Percentiles rank a stretch among this genome's conserved stretches.
Evolutionary conservation across 345 rosid genomes (phyloP).

Genomic region (Streptanthus diversifolius): DNA sequence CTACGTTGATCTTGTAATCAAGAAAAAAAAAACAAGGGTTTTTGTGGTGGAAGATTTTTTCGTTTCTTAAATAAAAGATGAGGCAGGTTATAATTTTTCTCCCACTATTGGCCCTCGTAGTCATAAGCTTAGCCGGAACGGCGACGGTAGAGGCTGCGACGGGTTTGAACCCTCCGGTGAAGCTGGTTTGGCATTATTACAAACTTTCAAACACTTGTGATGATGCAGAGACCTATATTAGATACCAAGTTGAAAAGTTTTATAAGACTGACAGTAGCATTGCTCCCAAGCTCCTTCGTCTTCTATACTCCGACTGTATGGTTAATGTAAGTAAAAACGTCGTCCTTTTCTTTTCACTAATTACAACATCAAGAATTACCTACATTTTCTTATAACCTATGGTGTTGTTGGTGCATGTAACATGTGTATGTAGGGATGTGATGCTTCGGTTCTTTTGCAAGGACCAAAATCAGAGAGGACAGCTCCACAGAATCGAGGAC

Average conservation of each 20-base stretch:
- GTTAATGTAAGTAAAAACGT: constrained; percentile 45
- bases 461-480: constrained; percentile 63
- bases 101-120: constrained; percentile 28
- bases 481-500: constrained; percentile 66
- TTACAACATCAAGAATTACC: not conserved
- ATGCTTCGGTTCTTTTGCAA: constrained; percentile 69
- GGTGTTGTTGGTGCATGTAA: not conserved
- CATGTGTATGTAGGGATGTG: constrained; percentile 54
- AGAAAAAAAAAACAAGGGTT: not conserved
- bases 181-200: constrained; percentile 61
- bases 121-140: constrained; percentile 23
- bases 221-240: constrained; percentile 49
- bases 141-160: constrained; percentile 40
- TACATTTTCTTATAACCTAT: not conserved
- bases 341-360: not conserved
- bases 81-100: not conserved
- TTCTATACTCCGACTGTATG: constrained; percentile 71
- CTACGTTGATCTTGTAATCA: not conserved
- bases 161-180: constrained; percentile 39
- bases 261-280: constrained; percentile 44
- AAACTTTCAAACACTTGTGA: constrained; percentile 40
- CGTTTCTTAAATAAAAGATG: not conserved
- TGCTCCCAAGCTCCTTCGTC: constrained; percentile 58
- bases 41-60: constrained; percentile 30
- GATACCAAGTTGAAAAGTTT: constrained; percentile 41